These are phyloP conservation scores for Leccinum olivaceopallidum DNA, from an alignment of 768 basidiomycete species.

Conservation along the genomic window DNA sequence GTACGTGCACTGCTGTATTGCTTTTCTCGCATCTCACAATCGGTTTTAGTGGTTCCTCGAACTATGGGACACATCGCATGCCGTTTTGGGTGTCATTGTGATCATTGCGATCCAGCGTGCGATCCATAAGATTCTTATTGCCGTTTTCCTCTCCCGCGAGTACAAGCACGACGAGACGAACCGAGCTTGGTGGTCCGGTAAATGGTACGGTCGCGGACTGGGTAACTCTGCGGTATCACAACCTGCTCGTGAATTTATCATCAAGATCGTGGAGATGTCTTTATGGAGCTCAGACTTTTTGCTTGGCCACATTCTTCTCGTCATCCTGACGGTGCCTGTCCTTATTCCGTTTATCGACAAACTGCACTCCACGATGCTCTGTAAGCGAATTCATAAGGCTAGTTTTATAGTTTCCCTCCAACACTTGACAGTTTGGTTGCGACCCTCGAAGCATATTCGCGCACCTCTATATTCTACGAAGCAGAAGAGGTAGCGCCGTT, in stretches of 20 bases:
- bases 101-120: conserved; percentile 90
- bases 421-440: conserved; percentile 77
- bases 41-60: conserved; percentile 86
- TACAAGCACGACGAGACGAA: conserved; percentile 99
- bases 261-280: conserved; percentile 98
- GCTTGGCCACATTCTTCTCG: conserved; percentile 77
- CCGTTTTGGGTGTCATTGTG: conserved; percentile 88
- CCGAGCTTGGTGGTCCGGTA: conserved; percentile 98
- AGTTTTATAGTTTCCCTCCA: background rate
- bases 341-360: conserved; percentile 87
- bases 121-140: conserved; percentile 91
- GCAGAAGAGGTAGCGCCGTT: conserved; percentile 88
- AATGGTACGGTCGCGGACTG: conserved; percentile 94
- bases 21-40: conserved; percentile 32
- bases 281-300: conserved; percentile 96
- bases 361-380: conserved; percentile 91
- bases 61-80: conserved; percentile 95
- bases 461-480: conserved; percentile 92
- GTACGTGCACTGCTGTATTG: conserved; percentile 48
- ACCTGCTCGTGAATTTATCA: conserved; percentile 94
- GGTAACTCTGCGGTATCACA: conserved; percentile 91
- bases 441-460: conserved; percentile 91
- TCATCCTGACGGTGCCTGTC: conserved; percentile 83
- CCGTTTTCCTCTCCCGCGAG: conserved; percentile 93
- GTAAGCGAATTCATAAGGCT: conserved; percentile 45